Conservation (phyloP, 768 basidiomycete species). For the Pleurotus tuber-regium region DNA sequence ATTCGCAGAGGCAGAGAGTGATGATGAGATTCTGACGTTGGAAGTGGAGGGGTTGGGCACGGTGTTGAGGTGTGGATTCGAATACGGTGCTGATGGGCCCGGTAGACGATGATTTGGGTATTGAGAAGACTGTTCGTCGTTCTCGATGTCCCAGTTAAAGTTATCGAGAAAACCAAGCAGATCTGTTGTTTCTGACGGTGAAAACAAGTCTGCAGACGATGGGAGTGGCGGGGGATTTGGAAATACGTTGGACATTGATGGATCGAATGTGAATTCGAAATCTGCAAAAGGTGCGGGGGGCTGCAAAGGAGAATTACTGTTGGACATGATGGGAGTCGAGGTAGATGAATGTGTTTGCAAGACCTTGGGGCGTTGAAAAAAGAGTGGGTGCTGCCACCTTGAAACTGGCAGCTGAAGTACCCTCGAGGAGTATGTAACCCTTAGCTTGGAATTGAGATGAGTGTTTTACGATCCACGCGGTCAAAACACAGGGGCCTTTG, state of each 20-base stretch:
- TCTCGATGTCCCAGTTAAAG: conserved; percentile 55
- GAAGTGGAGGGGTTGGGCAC: conserved; percentile 40
- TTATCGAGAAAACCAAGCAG: conserved; percentile 82
- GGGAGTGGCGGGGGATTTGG: conserved; percentile 62
- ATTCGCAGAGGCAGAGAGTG: conserved; percentile 23
- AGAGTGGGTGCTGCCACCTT: background rate
- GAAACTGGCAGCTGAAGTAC: conserved; percentile 12
- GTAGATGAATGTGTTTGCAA: no score
- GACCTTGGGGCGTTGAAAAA: conserved; percentile 14
- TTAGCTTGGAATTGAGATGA: no score
- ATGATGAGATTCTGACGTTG: conserved; percentile 27
- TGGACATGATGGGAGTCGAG: conserved; percentile 23
- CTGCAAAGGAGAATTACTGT: conserved; percentile 31
- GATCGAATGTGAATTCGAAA: conserved; percentile 73
- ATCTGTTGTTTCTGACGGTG: conserved; percentile 73
- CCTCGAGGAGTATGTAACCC: conserved; percentile 8
- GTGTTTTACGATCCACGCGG: background rate
- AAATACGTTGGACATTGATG: conserved; percentile 54
- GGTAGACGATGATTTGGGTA: conserved; percentile 18
- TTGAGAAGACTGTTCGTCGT: conserved; percentile 29
- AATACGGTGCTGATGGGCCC: conserved; percentile 35
- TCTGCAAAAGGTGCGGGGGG: conserved; percentile 63
- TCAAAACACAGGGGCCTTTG: background rate
- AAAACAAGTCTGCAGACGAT: conserved; percentile 75
- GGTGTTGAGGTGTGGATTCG: conserved; percentile 46